Evolutionary conservation across 164 flowering plant genomes (phyloP).

Genomic region (Pachysandra terminalis): DNA sequence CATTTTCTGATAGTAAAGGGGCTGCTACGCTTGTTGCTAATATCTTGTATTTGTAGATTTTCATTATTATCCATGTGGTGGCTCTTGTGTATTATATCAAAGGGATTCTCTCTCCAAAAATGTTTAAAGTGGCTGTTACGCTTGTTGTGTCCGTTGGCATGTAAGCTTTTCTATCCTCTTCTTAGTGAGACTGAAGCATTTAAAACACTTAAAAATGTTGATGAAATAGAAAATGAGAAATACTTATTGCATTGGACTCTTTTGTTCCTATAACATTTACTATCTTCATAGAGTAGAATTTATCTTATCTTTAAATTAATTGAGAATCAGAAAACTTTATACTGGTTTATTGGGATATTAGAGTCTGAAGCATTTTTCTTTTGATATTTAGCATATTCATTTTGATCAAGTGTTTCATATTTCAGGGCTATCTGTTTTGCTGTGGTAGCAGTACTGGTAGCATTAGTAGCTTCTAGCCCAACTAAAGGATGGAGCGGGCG

Average conservation of each 20-base stretch:
- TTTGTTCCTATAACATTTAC: not conserved
- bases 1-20: too few relatives aligned
- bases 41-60: conserved; percentile 56
- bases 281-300: not conserved
- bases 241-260: not conserved
- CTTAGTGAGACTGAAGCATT: not conserved
- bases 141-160: conserved; percentile 85
- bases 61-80: conserved; percentile 93
- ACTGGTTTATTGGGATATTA: not conserved
- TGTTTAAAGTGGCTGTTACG: conserved; percentile 96
- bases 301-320: conserved; percentile 1
- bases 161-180: conserved; percentile 48
- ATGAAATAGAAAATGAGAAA: not conserved
- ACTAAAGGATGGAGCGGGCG: conserved; percentile 99
- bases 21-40: conserved; percentile 4
- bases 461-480: conserved; percentile 98
- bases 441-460: conserved; percentile 71
- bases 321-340: not conserved
- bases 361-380: not conserved
- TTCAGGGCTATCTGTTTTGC: conserved; percentile 82
- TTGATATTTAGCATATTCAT: conserved; percentile 8
- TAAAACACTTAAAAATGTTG: not conserved
- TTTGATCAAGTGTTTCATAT: conserved; percentile 6
- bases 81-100: conserved; percentile 90
- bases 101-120: conserved; percentile 86